Conservation (phyloP, 2,329 filamentous ascomycete species). For the Clathrospora elynae region DNA sequence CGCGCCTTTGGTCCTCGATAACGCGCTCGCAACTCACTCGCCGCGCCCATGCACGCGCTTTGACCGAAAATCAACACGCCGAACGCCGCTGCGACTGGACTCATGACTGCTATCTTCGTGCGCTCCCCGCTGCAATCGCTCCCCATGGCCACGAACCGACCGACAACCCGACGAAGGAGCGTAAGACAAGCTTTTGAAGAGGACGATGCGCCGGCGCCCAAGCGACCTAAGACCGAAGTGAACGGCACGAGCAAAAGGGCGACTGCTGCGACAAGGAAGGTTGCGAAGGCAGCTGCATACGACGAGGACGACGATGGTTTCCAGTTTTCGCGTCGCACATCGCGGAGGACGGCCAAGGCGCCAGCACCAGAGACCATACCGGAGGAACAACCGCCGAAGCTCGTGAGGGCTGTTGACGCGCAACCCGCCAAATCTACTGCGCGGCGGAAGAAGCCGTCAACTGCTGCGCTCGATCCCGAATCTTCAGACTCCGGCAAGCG, state of each 20-base stretch:
- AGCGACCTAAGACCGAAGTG: constrained; percentile 50
- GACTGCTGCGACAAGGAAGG: constrained; percentile 45
- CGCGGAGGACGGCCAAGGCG: constrained; percentile 44
- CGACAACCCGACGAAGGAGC: constrained; percentile 54
- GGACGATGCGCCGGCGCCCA: constrained; percentile 52
- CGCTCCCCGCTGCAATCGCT: constrained; percentile 53
- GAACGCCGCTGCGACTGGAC: constrained; percentile 37
- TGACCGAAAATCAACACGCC: constrained; percentile 31
- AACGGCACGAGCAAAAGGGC: constrained; percentile 46
- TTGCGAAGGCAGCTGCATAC: constrained; percentile 50
- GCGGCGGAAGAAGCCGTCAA: constrained; percentile 39
- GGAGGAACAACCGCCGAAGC: constrained; percentile 33
- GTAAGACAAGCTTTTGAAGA: constrained; percentile 52
- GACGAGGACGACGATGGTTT: constrained; percentile 57
- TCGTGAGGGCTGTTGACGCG: constrained; percentile 20
- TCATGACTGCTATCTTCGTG: constrained; percentile 45
- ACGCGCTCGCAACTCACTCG: constrained; percentile 20
- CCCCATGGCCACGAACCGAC: constrained; percentile 54
- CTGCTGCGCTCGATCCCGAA: constrained; percentile 29
- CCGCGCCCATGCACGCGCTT: constrained; percentile 47
- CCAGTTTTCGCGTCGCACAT: constrained; percentile 52
- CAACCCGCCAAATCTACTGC: constrained; percentile 19
- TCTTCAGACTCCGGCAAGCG: constrained; percentile 39
- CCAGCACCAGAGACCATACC: constrained; percentile 37
- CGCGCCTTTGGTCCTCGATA: constrained; percentile 8